phyloP scores from a whole-genome alignment of 1,284 basidiomycete genomes.

The Leccinum solheimii region DNA sequence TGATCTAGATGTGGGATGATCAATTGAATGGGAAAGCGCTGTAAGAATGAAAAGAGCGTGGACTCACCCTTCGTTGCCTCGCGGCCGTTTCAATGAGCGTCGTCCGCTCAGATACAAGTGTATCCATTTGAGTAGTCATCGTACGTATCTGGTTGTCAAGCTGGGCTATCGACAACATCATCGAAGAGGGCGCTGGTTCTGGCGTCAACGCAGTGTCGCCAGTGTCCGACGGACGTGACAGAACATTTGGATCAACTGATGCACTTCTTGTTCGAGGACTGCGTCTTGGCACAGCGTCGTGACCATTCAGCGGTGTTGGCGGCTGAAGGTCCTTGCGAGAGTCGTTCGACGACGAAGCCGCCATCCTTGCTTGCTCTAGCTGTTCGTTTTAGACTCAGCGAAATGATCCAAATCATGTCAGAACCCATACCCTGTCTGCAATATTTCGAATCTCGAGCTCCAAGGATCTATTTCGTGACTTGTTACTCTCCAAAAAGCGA shows the following conservation, averaged over 20 bases:
- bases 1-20: conserved; percentile 8
- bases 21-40: neutral
- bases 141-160: conserved; percentile 39
- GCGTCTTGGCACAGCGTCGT: neutral
- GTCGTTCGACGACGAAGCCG: neutral
- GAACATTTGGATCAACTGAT: conserved; percentile 23
- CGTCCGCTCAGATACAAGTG: conserved; percentile 39
- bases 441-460: conserved; percentile 48
- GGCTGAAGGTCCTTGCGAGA: neutral
- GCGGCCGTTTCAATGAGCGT: conserved; percentile 29
- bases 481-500: conserved; percentile 40
- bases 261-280: conserved; percentile 25
- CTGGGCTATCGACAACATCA: conserved; percentile 20
- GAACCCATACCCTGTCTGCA: conserved; percentile 36
- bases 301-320: neutral
- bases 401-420: neutral
- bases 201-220: neutral
- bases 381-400: conserved; percentile 4
- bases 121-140: conserved; percentile 38
- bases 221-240: conserved; percentile 6
- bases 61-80: conserved; percentile 28
- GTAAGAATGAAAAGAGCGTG: neutral
- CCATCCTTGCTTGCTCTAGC: conserved; percentile 26
- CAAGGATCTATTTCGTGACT: conserved; percentile 44
- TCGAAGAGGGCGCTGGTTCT: conserved; percentile 5